Conservation (phyloP, 164 flowering plant species). For the Paratinospora sagittata region DNA sequence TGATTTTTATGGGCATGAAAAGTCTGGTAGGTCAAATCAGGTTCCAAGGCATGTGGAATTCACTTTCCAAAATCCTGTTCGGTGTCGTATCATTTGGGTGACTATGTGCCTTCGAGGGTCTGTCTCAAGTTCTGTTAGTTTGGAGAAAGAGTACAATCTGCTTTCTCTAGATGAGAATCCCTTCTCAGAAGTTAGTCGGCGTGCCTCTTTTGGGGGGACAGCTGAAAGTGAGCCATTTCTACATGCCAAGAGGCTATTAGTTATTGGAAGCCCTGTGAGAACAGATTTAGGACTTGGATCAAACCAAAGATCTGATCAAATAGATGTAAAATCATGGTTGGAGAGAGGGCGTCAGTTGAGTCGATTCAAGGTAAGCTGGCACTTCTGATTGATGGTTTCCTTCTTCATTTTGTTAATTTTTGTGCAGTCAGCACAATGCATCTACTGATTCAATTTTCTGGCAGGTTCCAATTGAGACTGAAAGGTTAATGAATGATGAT, state of each 20-base stretch:
- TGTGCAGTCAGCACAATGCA: not conserved
- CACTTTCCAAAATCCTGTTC: conserved; percentile 61
- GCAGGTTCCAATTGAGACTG: conserved; percentile 86
- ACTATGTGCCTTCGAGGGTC: conserved; percentile 55
- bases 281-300: conserved; percentile 38
- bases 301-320: conserved; percentile 44
- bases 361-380: conserved; percentile 66
- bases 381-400: not conserved
- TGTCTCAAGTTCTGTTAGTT: conserved; percentile 69
- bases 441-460: conserved; percentile 9
- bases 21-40: conserved; percentile 22
- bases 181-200: conserved; percentile 46
- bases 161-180: conserved; percentile 85
- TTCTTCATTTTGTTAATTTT: conserved; percentile 3
- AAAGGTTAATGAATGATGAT: conserved; percentile 53
- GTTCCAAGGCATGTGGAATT: conserved; percentile 76
- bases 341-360: conserved; percentile 65
- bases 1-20: conserved; percentile 73
- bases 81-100: conserved; percentile 92
- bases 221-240: conserved; percentile 60
- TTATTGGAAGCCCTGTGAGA: conserved; percentile 55
- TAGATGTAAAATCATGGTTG: conserved; percentile 55
- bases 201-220: conserved; percentile 73
- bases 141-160: conserved; percentile 58
- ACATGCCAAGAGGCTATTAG: conserved; percentile 82